A percentile compares a stretch with the other conserved stretches of the same genome.
Conservation (phyloP, 345 rosid species). For the Crucihimalaya himalaica region DNA sequence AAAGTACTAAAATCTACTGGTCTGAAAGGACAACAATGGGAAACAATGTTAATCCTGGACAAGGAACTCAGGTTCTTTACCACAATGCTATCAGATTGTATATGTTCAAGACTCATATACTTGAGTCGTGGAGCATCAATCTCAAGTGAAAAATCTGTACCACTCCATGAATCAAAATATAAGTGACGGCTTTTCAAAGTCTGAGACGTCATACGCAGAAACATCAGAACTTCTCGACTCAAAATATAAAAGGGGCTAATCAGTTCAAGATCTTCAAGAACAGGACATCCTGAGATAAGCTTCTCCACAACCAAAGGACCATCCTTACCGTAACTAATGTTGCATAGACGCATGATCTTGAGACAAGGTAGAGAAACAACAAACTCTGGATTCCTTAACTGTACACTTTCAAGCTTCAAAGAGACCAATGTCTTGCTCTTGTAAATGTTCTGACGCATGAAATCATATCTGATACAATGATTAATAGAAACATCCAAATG, state of each 20-base stretch:
- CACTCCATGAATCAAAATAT: too few relatives aligned
- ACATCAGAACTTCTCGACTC: neutral
- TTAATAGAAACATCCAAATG: neutral
- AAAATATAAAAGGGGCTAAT: neutral
- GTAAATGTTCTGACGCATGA: neutral
- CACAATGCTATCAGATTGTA: neutral
- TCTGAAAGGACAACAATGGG: neutral
- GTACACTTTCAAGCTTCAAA: neutral
- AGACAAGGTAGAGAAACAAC: conserved; percentile 26
- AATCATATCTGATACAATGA: neutral
- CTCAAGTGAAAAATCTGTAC: neutral
- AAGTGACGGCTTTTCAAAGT: neutral
- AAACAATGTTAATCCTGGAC: neutral
- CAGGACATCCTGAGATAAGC: neutral
- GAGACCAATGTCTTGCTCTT: neutral
- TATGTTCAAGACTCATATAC: neutral
- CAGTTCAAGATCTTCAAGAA: neutral
- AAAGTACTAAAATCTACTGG: neutral
- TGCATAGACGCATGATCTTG: neutral
- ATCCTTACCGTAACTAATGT: neutral
- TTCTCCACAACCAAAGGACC: neutral
- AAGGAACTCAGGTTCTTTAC: conserved; percentile 1
- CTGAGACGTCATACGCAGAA: conserved; percentile 17
- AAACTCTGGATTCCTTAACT: neutral
- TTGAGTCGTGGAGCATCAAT: neutral